phyloP scores from a whole-genome alignment of 228 moss, liverwort and hornwort genomes.

The Sphagnum magellanicum region DNA sequence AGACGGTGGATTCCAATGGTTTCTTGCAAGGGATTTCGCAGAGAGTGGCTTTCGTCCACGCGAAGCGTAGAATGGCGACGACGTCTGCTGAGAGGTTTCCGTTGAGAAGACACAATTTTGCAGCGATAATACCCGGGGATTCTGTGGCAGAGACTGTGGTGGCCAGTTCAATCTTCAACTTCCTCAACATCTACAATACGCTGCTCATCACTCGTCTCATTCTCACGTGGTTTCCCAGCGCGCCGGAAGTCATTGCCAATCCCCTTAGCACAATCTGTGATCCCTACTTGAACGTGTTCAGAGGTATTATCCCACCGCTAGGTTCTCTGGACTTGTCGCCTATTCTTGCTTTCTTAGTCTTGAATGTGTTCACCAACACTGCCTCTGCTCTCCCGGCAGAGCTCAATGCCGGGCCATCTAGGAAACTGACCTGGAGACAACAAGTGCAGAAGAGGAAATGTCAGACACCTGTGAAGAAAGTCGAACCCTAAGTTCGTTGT shows the following conservation, averaged over 20 bases:
- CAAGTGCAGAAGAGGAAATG: slow-evolving; percentile 76
- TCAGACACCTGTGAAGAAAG: slow-evolving; percentile 1
- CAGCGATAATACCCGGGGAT: slow-evolving; percentile 92
- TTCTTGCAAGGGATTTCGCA: slow-evolving; percentile 16
- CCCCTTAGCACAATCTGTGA: slow-evolving; percentile 92
- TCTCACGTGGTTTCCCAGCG: slow-evolving; percentile 91
- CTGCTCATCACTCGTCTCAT: slow-evolving; percentile 71
- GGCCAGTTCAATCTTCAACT: slow-evolving; percentile 79
- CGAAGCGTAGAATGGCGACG: slow-evolving; percentile 8
- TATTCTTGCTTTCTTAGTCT: slow-evolving; percentile 78
- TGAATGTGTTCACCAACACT: slow-evolving; percentile 85
- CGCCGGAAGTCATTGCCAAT: slow-evolving; percentile 69
- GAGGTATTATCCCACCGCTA: slow-evolving; percentile 83
- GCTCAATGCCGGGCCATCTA: slow-evolving; percentile 40
- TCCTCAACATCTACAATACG: slow-evolving; percentile 85
- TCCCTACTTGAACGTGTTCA: slow-evolving; percentile 89
- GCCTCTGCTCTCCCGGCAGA: slow-evolving; percentile 94
- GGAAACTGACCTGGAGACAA: slow-evolving; percentile 73
- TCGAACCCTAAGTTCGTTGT: not conserved
- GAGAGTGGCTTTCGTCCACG: slow-evolving; percentile 32
- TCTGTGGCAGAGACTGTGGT: slow-evolving; percentile 85
- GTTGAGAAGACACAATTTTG: slow-evolving; percentile 46
- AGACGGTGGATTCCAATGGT: not conserved
- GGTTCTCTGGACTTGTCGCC: slow-evolving; percentile 81
- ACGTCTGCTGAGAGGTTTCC: slow-evolving; percentile 10